A percentile compares a stretch with the other conserved stretches of the same genome.
Evolutionary conservation across 495 filamentous ascomycete species (phyloP).

Genomic region (Hyaloscypha bicolor): DNA sequence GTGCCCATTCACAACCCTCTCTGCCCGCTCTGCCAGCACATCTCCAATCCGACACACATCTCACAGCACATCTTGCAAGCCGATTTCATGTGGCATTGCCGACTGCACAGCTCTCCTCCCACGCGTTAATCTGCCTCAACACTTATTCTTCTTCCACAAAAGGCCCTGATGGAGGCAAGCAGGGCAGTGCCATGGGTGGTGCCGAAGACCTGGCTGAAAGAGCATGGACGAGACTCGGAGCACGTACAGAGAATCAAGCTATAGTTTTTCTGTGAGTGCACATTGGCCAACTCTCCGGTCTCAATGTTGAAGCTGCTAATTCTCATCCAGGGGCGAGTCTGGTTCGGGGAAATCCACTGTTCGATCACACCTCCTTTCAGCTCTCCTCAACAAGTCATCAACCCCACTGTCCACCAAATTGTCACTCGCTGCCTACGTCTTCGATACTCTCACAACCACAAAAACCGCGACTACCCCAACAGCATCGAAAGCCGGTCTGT

Average conservation of each 20-base stretch:
- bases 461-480: constrained; percentile 94
- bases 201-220: constrained; percentile 87
- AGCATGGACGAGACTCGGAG: constrained; percentile 82
- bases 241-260: constrained; percentile 89
- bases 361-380: constrained; percentile 81
- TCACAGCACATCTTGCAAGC: constrained; percentile 94
- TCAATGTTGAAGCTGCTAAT: constrained; percentile 9
- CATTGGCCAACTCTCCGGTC: neutral
- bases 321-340: constrained; percentile 74
- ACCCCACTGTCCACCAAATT: constrained; percentile 92
- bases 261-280: constrained; percentile 82
- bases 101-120: constrained; percentile 83
- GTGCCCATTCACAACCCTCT: constrained; percentile 85
- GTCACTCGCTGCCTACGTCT: constrained; percentile 90
- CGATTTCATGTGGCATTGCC: constrained; percentile 91
- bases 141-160: constrained; percentile 87
- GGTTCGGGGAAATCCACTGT: constrained; percentile 95
- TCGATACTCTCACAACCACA: constrained; percentile 95
- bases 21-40: constrained; percentile 86
- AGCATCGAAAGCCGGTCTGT: constrained; percentile 92
- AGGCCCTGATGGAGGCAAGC: constrained; percentile 84
- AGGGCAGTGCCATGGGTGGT: constrained; percentile 82
- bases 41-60: constrained; percentile 92
- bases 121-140: constrained; percentile 88
- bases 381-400: constrained; percentile 82